Conservation (phyloP, 371 early-diverging fungal species). For the Choanephora cucurbitarum region DNA sequence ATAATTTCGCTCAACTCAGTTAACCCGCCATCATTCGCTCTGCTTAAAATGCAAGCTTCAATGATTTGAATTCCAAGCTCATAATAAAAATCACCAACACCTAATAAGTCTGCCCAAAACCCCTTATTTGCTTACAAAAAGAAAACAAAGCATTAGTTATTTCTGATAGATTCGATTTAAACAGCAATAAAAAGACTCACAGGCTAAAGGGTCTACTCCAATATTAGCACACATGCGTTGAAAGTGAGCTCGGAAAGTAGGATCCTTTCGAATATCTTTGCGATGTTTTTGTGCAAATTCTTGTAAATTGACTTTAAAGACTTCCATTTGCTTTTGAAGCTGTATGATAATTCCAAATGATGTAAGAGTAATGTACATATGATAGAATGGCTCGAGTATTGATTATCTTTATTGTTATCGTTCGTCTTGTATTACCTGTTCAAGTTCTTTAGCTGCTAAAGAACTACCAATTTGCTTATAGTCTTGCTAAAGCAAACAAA, state of each 20-base stretch:
- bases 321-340: constrained; percentile 75
- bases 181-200: no score
- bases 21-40: constrained; percentile 88
- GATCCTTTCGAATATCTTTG: constrained; percentile 87
- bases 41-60: constrained; percentile 83
- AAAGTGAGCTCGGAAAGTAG: constrained; percentile 88
- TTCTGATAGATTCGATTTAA: no score
- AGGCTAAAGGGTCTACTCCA: constrained; percentile 95
- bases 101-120: constrained; percentile 91
- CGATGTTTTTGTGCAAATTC: constrained; percentile 85
- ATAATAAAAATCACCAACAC: constrained; percentile 98
- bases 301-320: constrained; percentile 82
- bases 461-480: constrained; percentile 57
- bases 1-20: constrained; percentile 82
- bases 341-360: no score
- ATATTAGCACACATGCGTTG: constrained; percentile 92
- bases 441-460: constrained; percentile 58
- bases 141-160: background rate
- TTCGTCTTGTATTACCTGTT: constrained; percentile 39
- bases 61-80: constrained; percentile 92
- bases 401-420: background rate
- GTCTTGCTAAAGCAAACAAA: constrained; percentile 40
- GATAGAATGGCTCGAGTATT: background rate
- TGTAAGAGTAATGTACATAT: no score
- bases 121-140: constrained; percentile 82